Conservation (phyloP, 176 grass and related monocot species). For the Avena insularis region DNA sequence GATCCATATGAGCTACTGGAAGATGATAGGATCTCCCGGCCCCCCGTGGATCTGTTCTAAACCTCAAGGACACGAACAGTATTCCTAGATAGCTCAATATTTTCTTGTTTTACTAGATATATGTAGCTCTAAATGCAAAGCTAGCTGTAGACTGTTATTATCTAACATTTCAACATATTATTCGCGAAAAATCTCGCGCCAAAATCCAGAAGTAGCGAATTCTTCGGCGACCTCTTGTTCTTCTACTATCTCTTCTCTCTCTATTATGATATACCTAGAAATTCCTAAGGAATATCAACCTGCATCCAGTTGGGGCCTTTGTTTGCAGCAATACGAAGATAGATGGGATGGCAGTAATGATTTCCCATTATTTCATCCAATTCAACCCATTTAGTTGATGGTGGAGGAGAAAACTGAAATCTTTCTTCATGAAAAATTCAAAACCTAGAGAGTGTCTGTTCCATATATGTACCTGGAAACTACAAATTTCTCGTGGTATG, state of each 20-base stretch:
- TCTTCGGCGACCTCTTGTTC: background rate
- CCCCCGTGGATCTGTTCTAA: slow-evolving; percentile 55
- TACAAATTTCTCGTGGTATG: background rate
- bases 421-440: background rate
- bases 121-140: slow-evolving; percentile 49
- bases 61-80: background rate
- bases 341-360: background rate
- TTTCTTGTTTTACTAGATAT: slow-evolving; percentile 25
- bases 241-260: background rate
- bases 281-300: background rate
- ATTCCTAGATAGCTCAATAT: slow-evolving; percentile 31
- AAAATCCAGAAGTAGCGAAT: background rate
- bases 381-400: background rate
- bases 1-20: slow-evolving; percentile 89
- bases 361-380: background rate
- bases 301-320: background rate
- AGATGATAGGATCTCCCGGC: slow-evolving; percentile 76
- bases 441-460: background rate
- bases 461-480: background rate
- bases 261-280: background rate
- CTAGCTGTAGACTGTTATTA: slow-evolving; percentile 51
- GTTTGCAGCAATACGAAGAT: background rate
- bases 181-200: background rate
- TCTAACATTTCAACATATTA: background rate
- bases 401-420: background rate